These are phyloP conservation scores for Blastobotrys indianensis DNA, from an alignment of 1,139 yeast species.

Conservation along the genomic window DNA sequence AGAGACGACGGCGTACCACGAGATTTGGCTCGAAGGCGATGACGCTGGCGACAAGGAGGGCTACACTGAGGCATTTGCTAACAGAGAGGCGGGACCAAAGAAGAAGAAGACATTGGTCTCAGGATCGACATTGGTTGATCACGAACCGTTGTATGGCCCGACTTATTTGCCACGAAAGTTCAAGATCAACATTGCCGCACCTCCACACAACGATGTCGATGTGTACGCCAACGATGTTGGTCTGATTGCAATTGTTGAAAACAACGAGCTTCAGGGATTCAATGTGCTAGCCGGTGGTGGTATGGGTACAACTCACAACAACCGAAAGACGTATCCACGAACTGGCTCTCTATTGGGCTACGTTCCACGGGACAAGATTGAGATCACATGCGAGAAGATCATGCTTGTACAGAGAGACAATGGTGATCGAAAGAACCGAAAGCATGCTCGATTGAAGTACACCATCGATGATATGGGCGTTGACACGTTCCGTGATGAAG, in stretches of 20 bases:
- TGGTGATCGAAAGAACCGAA: constrained; percentile 95
- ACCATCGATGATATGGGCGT: constrained; percentile 90
- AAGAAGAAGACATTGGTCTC: constrained; percentile 88
- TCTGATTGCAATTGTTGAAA: constrained; percentile 77
- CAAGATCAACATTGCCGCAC: constrained; percentile 90
- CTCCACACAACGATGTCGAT: constrained; percentile 95
- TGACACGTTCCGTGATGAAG: constrained; percentile 70
- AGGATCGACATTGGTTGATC: constrained; percentile 44
- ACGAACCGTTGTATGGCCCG: constrained; percentile 85
- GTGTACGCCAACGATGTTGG: constrained; percentile 96
- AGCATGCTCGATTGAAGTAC: constrained; percentile 96
- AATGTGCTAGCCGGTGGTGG: constrained; percentile 96
- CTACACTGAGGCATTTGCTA: constrained; percentile 65
- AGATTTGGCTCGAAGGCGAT: constrained; percentile 90
- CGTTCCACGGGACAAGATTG: constrained; percentile 60
- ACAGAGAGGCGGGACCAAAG: constrained; percentile 70
- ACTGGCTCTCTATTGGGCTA: constrained; percentile 85
- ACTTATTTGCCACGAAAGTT: constrained; percentile 92
- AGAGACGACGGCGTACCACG: constrained; percentile 91
- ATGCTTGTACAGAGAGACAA: constrained; percentile 92
- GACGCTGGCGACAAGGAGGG: constrained; percentile 63
- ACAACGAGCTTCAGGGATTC: constrained; percentile 58
- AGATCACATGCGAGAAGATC: constrained; percentile 79
- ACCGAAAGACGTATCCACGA: constrained; percentile 94
- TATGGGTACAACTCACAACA: constrained; percentile 97